A percentile compares a stretch with the other conserved stretches of the same genome.
phyloP scores from a whole-genome alignment of 108 stramenopile species.

The Bacterosira constricta region DNA sequence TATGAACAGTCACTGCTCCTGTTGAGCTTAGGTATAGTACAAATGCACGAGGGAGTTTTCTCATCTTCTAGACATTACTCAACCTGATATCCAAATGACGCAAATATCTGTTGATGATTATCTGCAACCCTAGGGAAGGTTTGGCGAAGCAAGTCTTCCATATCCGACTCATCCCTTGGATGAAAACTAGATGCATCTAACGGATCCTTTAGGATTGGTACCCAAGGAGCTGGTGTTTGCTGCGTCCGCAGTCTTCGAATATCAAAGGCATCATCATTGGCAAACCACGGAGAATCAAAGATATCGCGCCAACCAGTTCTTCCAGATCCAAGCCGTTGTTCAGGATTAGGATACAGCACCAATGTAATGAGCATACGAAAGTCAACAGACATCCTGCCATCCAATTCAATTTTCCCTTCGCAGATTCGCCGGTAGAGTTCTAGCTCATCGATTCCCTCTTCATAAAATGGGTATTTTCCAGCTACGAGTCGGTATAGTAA shows the following conservation, averaged over 20 bases:
- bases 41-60: too few relatives aligned
- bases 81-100: constrained; percentile 35
- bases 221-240: neutral
- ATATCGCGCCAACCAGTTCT: constrained; percentile 6
- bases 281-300: neutral
- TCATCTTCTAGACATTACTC: too few relatives aligned
- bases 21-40: too few relatives aligned
- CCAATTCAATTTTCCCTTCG: constrained; percentile 21
- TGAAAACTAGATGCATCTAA: constrained; percentile 25
- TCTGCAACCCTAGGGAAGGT: constrained; percentile 18
- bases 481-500: constrained; percentile 13
- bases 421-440: constrained; percentile 64
- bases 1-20: too few relatives aligned
- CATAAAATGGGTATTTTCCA: constrained; percentile 24
- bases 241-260: neutral
- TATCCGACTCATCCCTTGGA: constrained; percentile 14
- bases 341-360: constrained; percentile 12
- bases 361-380: constrained; percentile 12
- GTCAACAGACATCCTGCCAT: constrained; percentile 20
- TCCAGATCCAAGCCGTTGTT: constrained; percentile 5
- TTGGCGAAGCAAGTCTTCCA: constrained; percentile 24
- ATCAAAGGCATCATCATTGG: neutral
- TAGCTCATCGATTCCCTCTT: constrained; percentile 45
- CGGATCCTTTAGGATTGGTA: neutral
- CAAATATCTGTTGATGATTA: constrained; percentile 32